Conservation (phyloP, 306 rosid genomes). For the Datisca glomerata region DNA sequence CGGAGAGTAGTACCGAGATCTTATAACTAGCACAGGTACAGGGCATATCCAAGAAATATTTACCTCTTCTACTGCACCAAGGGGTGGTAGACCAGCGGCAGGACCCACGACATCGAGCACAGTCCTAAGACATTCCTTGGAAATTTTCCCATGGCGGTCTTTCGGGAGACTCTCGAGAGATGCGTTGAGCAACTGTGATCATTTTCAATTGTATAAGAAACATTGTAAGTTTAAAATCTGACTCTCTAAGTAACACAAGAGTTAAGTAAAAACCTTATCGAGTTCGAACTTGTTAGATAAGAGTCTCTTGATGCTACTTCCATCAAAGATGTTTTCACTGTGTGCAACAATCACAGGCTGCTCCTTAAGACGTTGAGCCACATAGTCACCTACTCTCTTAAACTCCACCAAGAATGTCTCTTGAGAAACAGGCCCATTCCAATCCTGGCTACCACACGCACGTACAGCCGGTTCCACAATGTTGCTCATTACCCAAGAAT, state of each 20-base stretch:
- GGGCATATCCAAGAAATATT: too few relatives aligned
- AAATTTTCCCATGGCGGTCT: constrained; percentile 61
- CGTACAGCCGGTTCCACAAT: constrained; percentile 58
- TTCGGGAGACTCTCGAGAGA: constrained; percentile 52
- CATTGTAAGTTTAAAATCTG: too few relatives aligned
- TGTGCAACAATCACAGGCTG: constrained; percentile 83
- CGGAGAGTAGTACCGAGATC: too few relatives aligned
- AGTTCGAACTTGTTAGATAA: constrained; percentile 81
- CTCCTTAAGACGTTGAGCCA: constrained; percentile 53
- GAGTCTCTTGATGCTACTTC: constrained; percentile 59
- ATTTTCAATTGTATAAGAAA: too few relatives aligned
- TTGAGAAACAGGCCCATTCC: constrained; percentile 43
- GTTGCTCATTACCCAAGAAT: constrained; percentile 80
- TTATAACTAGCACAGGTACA: too few relatives aligned
- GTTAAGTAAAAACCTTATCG: constrained; percentile 71
- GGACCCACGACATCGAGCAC: constrained; percentile 60
- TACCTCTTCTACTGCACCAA: constrained; percentile 77
- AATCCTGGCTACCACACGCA: constrained; percentile 23
- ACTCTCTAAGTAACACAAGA: too few relatives aligned
- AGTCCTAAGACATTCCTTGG: constrained; percentile 47
- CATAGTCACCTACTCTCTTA: constrained; percentile 40
- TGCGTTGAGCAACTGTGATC: constrained; percentile 49
- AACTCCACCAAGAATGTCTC: constrained; percentile 64
- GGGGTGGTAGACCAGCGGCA: constrained; percentile 78
- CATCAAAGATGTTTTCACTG: constrained; percentile 81